Percentiles rank a stretch among this genome's conserved stretches.
Conservation (phyloP, 1,284 basidiomycete genomes). For the Tilletia walkeri region DNA sequence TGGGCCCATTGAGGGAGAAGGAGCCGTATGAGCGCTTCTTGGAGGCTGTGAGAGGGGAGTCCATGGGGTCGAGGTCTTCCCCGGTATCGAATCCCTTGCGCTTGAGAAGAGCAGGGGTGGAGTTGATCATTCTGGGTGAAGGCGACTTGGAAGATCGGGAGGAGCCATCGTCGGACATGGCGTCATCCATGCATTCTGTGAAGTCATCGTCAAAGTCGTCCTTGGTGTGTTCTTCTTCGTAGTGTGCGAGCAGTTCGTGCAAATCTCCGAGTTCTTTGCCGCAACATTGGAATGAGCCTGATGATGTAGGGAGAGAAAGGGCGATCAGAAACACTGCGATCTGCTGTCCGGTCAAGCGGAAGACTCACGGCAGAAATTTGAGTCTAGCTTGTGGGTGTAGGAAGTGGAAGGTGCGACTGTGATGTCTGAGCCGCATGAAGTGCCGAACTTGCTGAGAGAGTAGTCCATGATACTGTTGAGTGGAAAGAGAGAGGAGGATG, state of each 20-base stretch:
- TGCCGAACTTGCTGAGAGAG: conserved; percentile 47
- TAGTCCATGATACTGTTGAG: conserved; percentile 49
- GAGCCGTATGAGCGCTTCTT: conserved; percentile 54
- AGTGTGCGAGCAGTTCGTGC: conserved; percentile 54
- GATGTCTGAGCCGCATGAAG: conserved; percentile 49
- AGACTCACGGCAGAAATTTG: conserved; percentile 55
- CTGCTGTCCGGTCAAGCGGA: conserved; percentile 9
- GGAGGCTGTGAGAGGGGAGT: conserved; percentile 23
- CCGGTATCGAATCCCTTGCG: conserved; percentile 23
- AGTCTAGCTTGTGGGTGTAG: conserved; percentile 37
- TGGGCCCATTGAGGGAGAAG: conserved; percentile 30
- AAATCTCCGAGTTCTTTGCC: conserved; percentile 51
- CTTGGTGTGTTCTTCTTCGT: conserved; percentile 54
- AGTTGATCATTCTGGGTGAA: conserved; percentile 36
- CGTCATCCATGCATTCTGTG: conserved; percentile 44
- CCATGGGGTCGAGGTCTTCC: conserved; percentile 29
- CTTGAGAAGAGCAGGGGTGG: conserved; percentile 11
- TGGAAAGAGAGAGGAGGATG: not conserved
- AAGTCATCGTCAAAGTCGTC: conserved; percentile 53
- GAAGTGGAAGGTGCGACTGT: conserved; percentile 46
- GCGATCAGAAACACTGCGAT: not conserved
- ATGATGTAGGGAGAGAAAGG: not conserved
- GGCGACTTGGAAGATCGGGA: conserved; percentile 41
- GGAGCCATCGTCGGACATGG: conserved; percentile 36
- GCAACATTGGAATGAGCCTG: conserved; percentile 36